These are phyloP conservation scores for Metroxylon sagu DNA, from an alignment of 176 grass and related monocot species.

Conservation along the genomic window DNA sequence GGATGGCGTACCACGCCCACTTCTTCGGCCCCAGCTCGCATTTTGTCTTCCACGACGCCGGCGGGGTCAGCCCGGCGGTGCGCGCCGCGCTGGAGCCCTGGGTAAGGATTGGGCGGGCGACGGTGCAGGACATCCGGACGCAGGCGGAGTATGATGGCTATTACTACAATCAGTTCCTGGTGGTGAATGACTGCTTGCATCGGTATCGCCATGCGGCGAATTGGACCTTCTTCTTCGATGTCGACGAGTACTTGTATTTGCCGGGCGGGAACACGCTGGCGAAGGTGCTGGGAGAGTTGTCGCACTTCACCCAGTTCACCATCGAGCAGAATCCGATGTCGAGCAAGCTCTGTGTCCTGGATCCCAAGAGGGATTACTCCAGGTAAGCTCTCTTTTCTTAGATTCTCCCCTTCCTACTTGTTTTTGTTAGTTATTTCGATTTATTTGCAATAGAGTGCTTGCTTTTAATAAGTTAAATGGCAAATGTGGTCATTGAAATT, in stretches of 20 bases:
- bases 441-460: too few relatives aligned
- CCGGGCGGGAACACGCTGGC: conserved; percentile 41
- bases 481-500: too few relatives aligned
- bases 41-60: conserved; percentile 83
- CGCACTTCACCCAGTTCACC: conserved; percentile 63
- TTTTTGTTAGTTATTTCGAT: too few relatives aligned
- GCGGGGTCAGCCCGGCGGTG: conserved; percentile 50
- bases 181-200: conserved; percentile 90
- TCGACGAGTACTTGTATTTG: conserved; percentile 81
- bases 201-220: conserved; percentile 67
- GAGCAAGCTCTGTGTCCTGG: conserved; percentile 70
- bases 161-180: conserved; percentile 92
- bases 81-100: conserved; percentile 60
- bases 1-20: conserved; percentile 68
- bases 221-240: conserved; percentile 97
- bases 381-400: conserved; percentile 21
- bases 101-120: conserved; percentile 55
- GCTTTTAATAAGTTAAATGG: too few relatives aligned
- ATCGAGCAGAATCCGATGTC: conserved; percentile 92
- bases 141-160: conserved; percentile 79
- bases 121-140: conserved; percentile 62
- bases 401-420: not conserved
- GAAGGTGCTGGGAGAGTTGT: conserved; percentile 41
- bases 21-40: conserved; percentile 83
- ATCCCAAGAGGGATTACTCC: conserved; percentile 36